Evolutionary conservation across 257 asterid species (phyloP), one percentile per base, ranked within the genome.

Genomic region (Dorcoceras hygrometricum): DNA sequence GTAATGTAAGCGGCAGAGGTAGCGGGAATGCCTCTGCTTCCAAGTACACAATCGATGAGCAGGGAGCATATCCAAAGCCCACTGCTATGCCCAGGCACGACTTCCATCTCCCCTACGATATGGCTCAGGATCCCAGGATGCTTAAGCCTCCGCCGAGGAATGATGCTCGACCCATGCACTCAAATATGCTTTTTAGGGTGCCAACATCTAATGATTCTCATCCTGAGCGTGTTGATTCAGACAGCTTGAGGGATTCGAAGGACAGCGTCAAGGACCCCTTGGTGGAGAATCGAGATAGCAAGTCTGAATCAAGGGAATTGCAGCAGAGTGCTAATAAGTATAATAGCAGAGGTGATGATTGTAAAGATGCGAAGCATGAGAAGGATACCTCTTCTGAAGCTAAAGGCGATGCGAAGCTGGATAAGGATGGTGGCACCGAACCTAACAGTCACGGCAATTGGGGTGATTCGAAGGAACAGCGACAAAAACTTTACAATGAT

Each of bases 21-120:
- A n/a, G n/a, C n/a, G n/a, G n/a, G n/a, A n/a, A n/a, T n/a, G n/a
- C n/a, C n/a, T n/a, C 97, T 43, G 81, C 76, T 71, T 72, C 82
- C 28, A 91, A 87, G 77, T 83, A 79, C 66, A 80, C 87, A 10
- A 93, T 80, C 51, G 98, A 89, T 4, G 95, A 89, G 54, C 86
- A 80, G 62, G 82, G 84, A 63, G 23, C 92, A 53, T 79, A 73
- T 66, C 71, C 91, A 25, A 78, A n/a, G n/a, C n/a, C n/a, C n/a
- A n/a, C n/a, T n/a, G n/a, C 75, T 34, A 75, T 87, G 20, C 58
- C 84, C 24, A 74, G 81, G 63, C 81, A 79, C 32, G 96, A 91
- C 39, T 83, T 77, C 82, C 94, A 89, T 77, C 75, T 75, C 73
- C 73, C 88, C 63, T 78, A 80, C 72, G 96, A 89, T 65, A 71